Base-by-base conservation (phyloP, 2,329 filamentous ascomycete genomes). In the Exophiala alcalophila region DNA sequence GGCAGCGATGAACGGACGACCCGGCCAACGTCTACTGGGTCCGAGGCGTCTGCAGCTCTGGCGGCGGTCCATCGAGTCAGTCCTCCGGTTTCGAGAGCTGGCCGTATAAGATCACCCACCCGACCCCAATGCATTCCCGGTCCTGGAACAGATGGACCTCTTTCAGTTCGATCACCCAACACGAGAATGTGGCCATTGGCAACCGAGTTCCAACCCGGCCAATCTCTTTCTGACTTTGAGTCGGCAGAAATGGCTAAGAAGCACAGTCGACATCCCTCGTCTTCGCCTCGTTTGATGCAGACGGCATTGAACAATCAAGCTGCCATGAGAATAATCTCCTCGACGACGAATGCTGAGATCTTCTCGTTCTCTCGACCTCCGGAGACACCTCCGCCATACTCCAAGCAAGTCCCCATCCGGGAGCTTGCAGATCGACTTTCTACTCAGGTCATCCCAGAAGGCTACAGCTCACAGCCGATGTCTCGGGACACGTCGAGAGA, bases 1-100 rank as follows among this genome's bases (percentile, higher is more conserved):
- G 27, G 32, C 14, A 11, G 23, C 50, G 28, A 52, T 45, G 21
- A 53, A 47, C 28, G 41, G 5, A 36, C 32, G 37, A 12, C 47
- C 39, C 21, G 55, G 40, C 43, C 58, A 40, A 39, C 40, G 16
- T 58, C 59, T 18, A 51, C 42, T 27, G 46, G 47, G 19, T 68
- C 67, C 3, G 61, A 62, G 19, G 68, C 68, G 3, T 62, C 65
- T 20, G 59, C 60, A 41, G 60, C 63, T 10, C 53, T 71, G 4
- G 56, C 62, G 4, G 60, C 65, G 1, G 60, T 70, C 11, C 65
- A 67, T 29, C 57, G 59, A 23, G 56, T 56, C 4, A 68, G 61
- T 38, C 60, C 61, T n/a, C 55, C 62, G 3, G 53, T 58, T 21
- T 44, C 56, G 14, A 54, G 51, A 30, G 30, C 42, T 48, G 47